Conservation (phyloP, 371 early-diverging fungal species). For the Quaeritorhiza haematococci region DNA sequence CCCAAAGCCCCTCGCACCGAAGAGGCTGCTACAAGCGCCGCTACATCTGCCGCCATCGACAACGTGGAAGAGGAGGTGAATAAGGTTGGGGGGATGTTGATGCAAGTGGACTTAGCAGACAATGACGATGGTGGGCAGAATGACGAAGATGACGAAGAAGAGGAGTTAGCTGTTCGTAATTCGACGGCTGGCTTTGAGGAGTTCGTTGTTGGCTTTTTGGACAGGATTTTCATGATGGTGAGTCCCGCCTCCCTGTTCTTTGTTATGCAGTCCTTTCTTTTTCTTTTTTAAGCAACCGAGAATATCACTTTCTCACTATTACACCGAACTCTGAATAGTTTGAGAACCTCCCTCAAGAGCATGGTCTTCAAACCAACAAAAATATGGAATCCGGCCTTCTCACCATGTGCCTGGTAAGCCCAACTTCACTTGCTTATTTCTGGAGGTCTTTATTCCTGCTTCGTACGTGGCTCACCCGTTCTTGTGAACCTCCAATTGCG, state of each 20-base stretch:
- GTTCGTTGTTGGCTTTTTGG: slow-evolving; percentile 78
- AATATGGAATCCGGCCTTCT: background rate
- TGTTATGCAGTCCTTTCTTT: background rate
- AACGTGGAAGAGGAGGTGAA: no score
- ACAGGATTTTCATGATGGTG: slow-evolving; percentile 71
- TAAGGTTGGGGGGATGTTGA: no score
- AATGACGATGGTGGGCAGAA: slow-evolving; percentile 40
- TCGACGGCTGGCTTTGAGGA: slow-evolving; percentile 77
- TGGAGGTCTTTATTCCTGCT: no score
- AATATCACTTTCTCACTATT: background rate
- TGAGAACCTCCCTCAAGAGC: slow-evolving; percentile 71
- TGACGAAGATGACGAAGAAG: slow-evolving; percentile 46
- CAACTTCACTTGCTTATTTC: no score
- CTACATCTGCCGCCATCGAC: no score
- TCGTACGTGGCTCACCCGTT: background rate
- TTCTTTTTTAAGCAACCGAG: background rate
- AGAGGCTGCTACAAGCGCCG: no score
- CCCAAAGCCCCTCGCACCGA: no score
- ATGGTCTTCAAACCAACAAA: slow-evolving; percentile 14
- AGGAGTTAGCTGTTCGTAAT: slow-evolving; percentile 57
- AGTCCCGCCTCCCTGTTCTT: slow-evolving; percentile 4
- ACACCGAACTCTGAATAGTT: slow-evolving; percentile 36
- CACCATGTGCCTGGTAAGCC: no score
- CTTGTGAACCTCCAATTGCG: slow-evolving; percentile 14
- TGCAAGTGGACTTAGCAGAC: no score